Percentiles rank a stretch among this genome's conserved stretches.
Conservation (phyloP, 352 stramenopile genomes). For the Pythium myriotylum region DNA sequence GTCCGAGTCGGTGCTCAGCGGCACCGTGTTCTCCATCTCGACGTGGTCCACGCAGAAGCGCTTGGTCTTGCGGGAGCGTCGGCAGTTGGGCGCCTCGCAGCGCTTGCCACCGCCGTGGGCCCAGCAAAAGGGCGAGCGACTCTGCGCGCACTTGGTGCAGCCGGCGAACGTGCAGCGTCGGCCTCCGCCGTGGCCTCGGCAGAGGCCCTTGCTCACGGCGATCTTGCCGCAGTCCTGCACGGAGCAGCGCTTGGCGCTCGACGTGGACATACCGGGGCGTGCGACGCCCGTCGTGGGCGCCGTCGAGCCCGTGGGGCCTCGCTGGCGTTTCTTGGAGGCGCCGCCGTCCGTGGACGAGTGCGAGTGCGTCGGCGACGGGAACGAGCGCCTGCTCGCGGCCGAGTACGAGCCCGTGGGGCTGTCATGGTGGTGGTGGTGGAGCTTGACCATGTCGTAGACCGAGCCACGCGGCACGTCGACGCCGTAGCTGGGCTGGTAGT, state of each 20-base stretch:
- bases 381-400: slow-evolving; percentile 11
- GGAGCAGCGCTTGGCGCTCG: slow-evolving; percentile 68
- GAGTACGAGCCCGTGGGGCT: slow-evolving; percentile 8
- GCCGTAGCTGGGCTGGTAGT: slow-evolving; percentile 6
- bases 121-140: slow-evolving; percentile 74
- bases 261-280: slow-evolving; percentile 36
- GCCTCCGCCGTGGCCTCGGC: slow-evolving; percentile 71
- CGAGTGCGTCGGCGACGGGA: slow-evolving; percentile 24
- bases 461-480: not conserved
- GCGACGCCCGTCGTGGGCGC: slow-evolving; percentile 17
- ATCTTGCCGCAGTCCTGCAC: slow-evolving; percentile 73
- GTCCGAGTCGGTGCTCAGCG: slow-evolving; percentile 43
- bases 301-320: slow-evolving; percentile 25
- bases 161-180: slow-evolving; percentile 60
- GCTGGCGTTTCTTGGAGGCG: slow-evolving; percentile 48
- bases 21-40: slow-evolving; percentile 56
- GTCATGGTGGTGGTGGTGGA: slow-evolving; percentile 12
- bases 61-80: slow-evolving; percentile 74
- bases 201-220: slow-evolving; percentile 72
- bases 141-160: slow-evolving; percentile 79
- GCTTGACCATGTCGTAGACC: slow-evolving; percentile 25
- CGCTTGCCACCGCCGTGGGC: slow-evolving; percentile 72
- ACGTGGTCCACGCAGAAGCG: slow-evolving; percentile 79
- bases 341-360: slow-evolving; percentile 1
- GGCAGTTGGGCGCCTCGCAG: slow-evolving; percentile 69